A percentile compares a stretch with the other conserved stretches of the same genome.
phyloP scores from a whole-genome alignment of 2,329 filamentous ascomycete species.

The Geosmithia morbida region DNA sequence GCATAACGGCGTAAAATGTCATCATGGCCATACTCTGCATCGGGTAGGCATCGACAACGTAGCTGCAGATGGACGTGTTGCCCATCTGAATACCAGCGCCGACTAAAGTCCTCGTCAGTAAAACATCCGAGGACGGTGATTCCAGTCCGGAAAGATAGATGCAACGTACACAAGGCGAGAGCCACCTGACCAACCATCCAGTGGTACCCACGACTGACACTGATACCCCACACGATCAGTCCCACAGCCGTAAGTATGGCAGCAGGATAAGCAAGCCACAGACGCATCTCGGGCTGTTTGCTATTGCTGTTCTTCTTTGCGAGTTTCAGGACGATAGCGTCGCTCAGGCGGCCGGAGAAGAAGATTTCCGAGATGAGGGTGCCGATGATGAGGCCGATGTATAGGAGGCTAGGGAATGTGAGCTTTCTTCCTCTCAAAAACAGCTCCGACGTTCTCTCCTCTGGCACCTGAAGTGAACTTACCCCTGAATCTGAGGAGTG shows the following conservation, averaged over 20 bases:
- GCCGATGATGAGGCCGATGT: conserved; percentile 37
- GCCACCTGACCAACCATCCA: conserved; percentile 43
- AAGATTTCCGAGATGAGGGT: conserved; percentile 34
- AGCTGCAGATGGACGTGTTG: conserved; percentile 35
- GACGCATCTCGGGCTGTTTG: conserved; percentile 35
- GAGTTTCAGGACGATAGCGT: conserved; percentile 30
- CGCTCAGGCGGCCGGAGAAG: conserved; percentile 37
- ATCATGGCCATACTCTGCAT: conserved; percentile 37
- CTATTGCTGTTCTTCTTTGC: conserved; percentile 25
- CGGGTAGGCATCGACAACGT: conserved; percentile 41
- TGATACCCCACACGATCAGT: conserved; percentile 38
- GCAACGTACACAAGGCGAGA: conserved; percentile 33
- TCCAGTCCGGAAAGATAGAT: neutral
- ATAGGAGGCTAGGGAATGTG: conserved; percentile 22
- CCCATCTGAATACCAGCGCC: conserved; percentile 40
- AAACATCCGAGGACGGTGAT: neutral
- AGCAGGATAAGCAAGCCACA: conserved; percentile 41
- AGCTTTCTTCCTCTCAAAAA: no score
- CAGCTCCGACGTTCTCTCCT: neutral
- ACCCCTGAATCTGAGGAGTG: conserved; percentile 31
- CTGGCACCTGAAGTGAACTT: neutral
- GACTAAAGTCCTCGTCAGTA: conserved; percentile 16
- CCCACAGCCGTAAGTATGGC: conserved; percentile 30
- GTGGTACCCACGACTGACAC: conserved; percentile 34
- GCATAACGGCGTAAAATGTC: conserved; percentile 37